Evolutionary conservation across 176 grass and related monocot species (phyloP), one percentile per base, ranked within the genome.

Genomic region (Saccharum officinarum): DNA sequence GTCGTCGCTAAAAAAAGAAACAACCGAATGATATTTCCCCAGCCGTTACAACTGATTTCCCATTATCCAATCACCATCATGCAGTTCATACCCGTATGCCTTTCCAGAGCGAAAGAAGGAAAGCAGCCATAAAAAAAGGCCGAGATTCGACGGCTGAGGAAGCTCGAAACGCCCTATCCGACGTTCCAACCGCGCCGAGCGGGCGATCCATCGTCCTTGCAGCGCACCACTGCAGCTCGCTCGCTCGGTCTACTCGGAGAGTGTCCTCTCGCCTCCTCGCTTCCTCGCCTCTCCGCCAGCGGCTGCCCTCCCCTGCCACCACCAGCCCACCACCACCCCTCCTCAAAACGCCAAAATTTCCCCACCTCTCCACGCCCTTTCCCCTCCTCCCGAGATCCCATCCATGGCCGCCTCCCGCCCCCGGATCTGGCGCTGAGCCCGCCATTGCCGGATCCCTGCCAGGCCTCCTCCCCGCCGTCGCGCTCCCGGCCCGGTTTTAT

Each of bases 391-490:
- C 85, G 85, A 87, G 77, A 91, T 84, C 81, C 81, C 89, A 84
- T 87, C 89, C 89, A 87, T 87, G 85, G 85, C 85, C 69, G 61
- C 85, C 89, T 55, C 85, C 41, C 52, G 9, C 63, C 70, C 62
- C 89, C 81, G 85, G 89, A 87, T 91, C 89, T 91, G 89, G 77
- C 70, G 63, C 77, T 77, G 89, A 84, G 76, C 61, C 76, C 76
- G 70, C 71, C 85, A 87, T 81, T 84, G 89, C 85, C 52, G 80
- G 75, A 90, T 87, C 75, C 74, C 13, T 18, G 46, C 54, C 76
- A 16, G 82, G 46, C 62, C 80, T 25, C 36, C 60, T 14, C 82
- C 62, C 22, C 39, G 70, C 40, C 62, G 76, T 67, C 69, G 77
- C 70, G 60, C 17, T 36, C 38, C 12, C 26, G 54, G 15, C 69